Conservation (phyloP, 768 basidiomycete species). For the Suillus americanus region DNA sequence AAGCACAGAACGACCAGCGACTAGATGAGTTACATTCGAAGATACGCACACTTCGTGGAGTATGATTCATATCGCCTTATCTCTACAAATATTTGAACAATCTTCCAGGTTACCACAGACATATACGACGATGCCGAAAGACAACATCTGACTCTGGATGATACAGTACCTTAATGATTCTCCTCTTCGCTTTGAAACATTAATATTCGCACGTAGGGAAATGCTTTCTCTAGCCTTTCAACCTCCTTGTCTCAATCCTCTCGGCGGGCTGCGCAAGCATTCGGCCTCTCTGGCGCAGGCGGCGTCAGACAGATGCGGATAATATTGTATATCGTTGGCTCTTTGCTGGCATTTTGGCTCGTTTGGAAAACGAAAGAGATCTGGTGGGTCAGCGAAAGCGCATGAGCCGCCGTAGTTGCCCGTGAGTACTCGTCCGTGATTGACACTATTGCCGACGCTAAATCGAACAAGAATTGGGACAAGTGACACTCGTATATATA, state of each 20-base stretch:
- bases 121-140: conserved; percentile 83
- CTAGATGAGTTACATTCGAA: conserved; percentile 86
- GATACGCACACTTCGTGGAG: conserved; percentile 78
- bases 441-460: neutral
- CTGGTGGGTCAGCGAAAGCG: conserved; percentile 34
- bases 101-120: conserved; percentile 75
- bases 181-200: neutral
- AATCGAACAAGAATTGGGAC: neutral
- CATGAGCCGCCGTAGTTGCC: neutral
- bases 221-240: conserved; percentile 67
- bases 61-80: conserved; percentile 31
- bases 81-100: conserved; percentile 2
- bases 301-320: conserved; percentile 70
- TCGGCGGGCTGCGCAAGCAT: conserved; percentile 68
- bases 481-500: neutral
- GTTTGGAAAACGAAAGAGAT: conserved; percentile 48
- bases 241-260: conserved; percentile 64
- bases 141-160: conserved; percentile 77
- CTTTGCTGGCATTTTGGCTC: conserved; percentile 59
- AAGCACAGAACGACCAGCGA: conserved; percentile 81
- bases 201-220: conserved; percentile 40
- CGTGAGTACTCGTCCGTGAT: neutral
- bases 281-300: conserved; percentile 61
- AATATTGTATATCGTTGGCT: conserved; percentile 55
- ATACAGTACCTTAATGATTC: conserved; percentile 53